phyloP scores from a whole-genome alignment of 2,329 filamentous ascomycete genomes.

The Phialophora tarda region DNA sequence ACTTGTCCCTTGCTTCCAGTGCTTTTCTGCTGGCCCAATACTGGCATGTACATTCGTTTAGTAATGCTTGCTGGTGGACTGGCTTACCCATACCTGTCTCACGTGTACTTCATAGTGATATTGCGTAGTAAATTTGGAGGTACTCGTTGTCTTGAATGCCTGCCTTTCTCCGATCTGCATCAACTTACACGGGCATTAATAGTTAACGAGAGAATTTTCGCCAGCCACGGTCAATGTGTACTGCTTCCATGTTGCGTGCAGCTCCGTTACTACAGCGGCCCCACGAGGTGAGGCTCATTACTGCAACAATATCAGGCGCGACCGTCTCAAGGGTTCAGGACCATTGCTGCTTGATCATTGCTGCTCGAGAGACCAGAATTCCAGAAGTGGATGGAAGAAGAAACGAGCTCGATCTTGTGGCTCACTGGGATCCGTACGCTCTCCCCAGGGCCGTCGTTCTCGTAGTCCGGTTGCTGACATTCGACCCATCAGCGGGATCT shows the following conservation, averaged over 20 bases:
- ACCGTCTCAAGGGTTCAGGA: neutral
- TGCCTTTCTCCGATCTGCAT: no score
- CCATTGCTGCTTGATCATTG: neutral
- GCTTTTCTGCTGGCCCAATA: neutral
- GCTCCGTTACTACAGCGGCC: no score
- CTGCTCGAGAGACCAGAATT: neutral
- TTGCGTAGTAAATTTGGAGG: no score
- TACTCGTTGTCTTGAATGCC: no score
- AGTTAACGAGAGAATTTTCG: no score
- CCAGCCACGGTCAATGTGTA: no score
- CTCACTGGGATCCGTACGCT: constrained; percentile 2
- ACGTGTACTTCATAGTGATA: no score
- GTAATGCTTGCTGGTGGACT: neutral
- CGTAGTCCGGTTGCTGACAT: neutral
- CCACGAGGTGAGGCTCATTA: no score
- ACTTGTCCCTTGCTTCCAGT: neutral
- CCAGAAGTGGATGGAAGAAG: neutral
- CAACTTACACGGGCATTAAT: no score
- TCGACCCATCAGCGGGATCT: neutral
- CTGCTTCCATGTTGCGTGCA: no score
- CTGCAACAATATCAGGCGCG: neutral
- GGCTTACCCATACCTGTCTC: no score
- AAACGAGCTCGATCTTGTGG: neutral
- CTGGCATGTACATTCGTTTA: neutral
- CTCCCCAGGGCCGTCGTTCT: neutral